Base-by-base conservation (phyloP, 2,329 filamentous ascomycete genomes). In the Trichoderma hamatum region DNA sequence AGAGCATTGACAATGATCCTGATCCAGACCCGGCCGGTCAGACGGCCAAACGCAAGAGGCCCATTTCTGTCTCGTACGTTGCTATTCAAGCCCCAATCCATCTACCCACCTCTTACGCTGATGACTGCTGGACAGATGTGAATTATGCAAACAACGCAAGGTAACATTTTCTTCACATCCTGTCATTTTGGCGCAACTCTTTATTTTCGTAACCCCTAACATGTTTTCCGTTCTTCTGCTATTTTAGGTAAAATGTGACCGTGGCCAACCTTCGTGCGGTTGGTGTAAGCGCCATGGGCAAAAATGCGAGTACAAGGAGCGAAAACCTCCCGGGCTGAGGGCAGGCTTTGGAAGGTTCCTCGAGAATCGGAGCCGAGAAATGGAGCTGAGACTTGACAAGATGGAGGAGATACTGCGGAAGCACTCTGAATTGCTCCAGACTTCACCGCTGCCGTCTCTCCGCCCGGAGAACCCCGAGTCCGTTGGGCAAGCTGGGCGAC, bases 101-200 rank as follows among this genome's bases (percentile, higher is more conserved):
- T 19, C 39, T 55, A 9, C 21, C 43, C 14, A 28, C 28, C 21
- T 7, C 56, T 49, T 54, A 49, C 68, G 21, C 49, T 61, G 26
- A 67, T 32, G 16, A 59, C 30, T 56, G 2, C 7, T 32, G 76
- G 72, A 74, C 83, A 90, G 89, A 75, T 90, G 92, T 76, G 92
- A 94, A 80, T 84, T 92, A 63, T 93, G 92, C 82, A 94, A 94
- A 80, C 89, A 92, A 78, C 84, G 92, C 82, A 95, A 94, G 84
- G 91, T 93, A 80, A 67, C 78, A 75, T 13, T 43, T 19, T 56
- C 63, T 28, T 58, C 24, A 16, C 39, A n/a, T 49, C 28, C 21
- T 36, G 24, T 19, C 19, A n/a, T 62, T 39, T 43, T 9, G 5
- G 30, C 16, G 24, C 21, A 6, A 2, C 14, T 21, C 58, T 34